Evolutionary conservation across 2,329 filamentous ascomycete species (phyloP).

Genomic region (Hypoxylon sp.): DNA sequence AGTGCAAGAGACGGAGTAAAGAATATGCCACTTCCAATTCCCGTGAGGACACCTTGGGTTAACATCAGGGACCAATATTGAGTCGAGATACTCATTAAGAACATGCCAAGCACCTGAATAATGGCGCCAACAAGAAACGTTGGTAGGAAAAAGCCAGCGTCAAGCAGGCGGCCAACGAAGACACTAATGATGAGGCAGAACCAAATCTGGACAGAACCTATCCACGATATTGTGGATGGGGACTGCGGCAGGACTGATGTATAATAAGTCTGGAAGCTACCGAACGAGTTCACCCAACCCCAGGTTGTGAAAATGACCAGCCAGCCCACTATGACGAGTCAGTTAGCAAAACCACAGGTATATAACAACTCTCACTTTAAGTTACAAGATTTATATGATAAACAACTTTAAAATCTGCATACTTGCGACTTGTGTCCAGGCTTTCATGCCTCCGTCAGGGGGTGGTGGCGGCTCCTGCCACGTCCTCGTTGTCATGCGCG

Average conservation of each 20-base stretch:
- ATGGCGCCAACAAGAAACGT: constrained; percentile 54
- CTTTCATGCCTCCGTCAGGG: constrained; percentile 49
- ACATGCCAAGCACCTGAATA: constrained; percentile 58
- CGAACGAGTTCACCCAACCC: constrained; percentile 61
- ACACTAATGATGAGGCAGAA: constrained; percentile 57
- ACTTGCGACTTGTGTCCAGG: constrained; percentile 42
- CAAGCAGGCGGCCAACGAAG: constrained; percentile 57
- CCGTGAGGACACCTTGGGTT: constrained; percentile 61
- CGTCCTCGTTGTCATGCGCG: constrained; percentile 48
- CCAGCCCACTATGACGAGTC: constrained; percentile 47
- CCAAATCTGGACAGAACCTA: constrained; percentile 59
- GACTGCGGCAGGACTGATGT: constrained; percentile 49
- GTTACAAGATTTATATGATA: neutral
- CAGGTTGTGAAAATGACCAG: constrained; percentile 59
- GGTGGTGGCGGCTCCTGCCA: constrained; percentile 49
- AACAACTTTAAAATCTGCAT: constrained; percentile 10
- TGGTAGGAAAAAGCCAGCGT: constrained; percentile 57
- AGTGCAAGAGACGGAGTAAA: constrained; percentile 70
- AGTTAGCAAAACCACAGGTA: constrained; percentile 24
- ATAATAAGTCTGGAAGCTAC: constrained; percentile 61
- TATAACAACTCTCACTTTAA: neutral
- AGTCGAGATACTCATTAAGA: constrained; percentile 56
- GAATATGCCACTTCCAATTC: constrained; percentile 65
- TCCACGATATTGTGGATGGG: constrained; percentile 58
- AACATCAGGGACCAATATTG: constrained; percentile 64